These are phyloP conservation scores for Saussurea involucrata DNA, from an alignment of 129 eudicot genomes.

Conservation along the genomic window DNA sequence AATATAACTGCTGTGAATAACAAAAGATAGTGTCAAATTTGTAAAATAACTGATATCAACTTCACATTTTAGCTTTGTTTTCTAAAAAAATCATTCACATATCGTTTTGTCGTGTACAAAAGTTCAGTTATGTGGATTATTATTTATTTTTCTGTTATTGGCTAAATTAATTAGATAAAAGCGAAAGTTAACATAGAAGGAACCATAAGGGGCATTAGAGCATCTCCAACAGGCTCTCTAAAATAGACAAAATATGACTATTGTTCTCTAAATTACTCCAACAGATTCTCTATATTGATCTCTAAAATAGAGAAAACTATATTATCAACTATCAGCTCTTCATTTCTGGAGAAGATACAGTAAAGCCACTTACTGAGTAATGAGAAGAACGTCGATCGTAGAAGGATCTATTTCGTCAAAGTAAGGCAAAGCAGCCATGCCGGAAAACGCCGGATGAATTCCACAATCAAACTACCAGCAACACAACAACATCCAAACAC, in stretches of 20 bases:
- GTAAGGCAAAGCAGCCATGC: constrained; percentile 98
- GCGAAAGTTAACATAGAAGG: background rate
- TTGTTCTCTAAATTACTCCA: too few species aligned
- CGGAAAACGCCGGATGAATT: constrained; percentile 95
- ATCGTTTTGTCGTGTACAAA: background rate
- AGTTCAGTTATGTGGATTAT: background rate
- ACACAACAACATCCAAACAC: background rate
- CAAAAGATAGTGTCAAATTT: background rate
- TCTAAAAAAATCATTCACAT: background rate
- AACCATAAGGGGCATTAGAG: background rate
- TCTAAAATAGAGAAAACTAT: too few species aligned
- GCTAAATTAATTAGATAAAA: background rate
- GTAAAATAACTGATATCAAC: background rate
- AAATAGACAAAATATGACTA: too few species aligned
- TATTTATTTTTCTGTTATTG: background rate
- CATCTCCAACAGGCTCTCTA: too few species aligned
- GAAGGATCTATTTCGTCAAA: constrained; percentile 98
- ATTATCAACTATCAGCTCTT: background rate
- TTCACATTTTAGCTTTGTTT: background rate
- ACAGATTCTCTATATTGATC: too few species aligned
- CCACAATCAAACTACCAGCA: constrained; percentile 86
- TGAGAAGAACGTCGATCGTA: constrained; percentile 77
- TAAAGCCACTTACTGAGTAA: constrained; percentile 69
- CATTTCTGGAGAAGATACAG: background rate
- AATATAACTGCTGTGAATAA: background rate